phyloP scores from a whole-genome alignment of 768 basidiomycete species.

The Tylopilus sp. region DNA sequence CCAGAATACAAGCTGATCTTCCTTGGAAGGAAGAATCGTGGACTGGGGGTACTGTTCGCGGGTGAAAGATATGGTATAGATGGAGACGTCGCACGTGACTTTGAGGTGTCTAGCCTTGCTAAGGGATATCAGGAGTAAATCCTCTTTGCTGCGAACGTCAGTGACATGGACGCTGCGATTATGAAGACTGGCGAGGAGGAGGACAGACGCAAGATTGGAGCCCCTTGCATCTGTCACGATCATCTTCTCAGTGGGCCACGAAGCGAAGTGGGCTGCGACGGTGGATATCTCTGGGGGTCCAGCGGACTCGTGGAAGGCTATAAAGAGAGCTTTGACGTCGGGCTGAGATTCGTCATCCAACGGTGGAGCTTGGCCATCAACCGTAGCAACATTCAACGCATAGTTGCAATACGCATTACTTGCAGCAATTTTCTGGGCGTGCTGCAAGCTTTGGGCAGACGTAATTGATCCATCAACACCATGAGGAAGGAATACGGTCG shows the following conservation, averaged over 20 bases:
- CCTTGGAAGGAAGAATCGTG: conserved; percentile 60
- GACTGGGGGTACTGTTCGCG: conserved; percentile 67
- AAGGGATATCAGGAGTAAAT: conserved; percentile 84
- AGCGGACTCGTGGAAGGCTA: conserved; percentile 62
- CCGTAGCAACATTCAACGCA: conserved; percentile 76
- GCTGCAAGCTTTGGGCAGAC: conserved; percentile 64
- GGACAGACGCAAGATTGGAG: conserved; percentile 87
- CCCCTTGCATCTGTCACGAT: conserved; percentile 93
- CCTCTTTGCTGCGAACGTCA: conserved; percentile 82
- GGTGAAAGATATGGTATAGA: conserved; percentile 89
- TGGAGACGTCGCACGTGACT: conserved; percentile 94
- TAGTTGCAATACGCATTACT: conserved; percentile 83
- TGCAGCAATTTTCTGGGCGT: conserved; percentile 60
- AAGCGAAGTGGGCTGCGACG: conserved; percentile 82
- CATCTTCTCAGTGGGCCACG: conserved; percentile 90
- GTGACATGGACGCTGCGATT: conserved; percentile 86
- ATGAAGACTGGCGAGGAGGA: conserved; percentile 92
- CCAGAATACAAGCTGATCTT: conserved; percentile 86
- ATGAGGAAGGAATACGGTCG: conserved; percentile 72
- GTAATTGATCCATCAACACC: conserved; percentile 61
- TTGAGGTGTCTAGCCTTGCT: conserved; percentile 93
- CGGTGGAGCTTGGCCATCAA: conserved; percentile 55
- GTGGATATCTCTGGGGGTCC: conserved; percentile 59
- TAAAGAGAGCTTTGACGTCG: conserved; percentile 82
- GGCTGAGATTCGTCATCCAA: conserved; percentile 74